These are phyloP conservation scores for Apodospora peruviana DNA, from an alignment of 495 filamentous ascomycete species.

Conservation along the genomic window DNA sequence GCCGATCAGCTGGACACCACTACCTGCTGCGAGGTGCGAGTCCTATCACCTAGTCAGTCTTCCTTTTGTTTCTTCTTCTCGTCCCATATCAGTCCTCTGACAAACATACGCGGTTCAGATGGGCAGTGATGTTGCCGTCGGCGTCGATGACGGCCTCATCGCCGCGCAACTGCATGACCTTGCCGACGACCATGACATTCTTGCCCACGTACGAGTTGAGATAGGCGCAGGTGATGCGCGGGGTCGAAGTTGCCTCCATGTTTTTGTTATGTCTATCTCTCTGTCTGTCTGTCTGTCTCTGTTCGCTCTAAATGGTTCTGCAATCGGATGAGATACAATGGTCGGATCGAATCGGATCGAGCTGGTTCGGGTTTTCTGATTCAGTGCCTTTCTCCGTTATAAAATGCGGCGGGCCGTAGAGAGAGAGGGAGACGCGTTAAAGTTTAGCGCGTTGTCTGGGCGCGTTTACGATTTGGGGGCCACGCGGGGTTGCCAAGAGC, in stretches of 20 bases:
- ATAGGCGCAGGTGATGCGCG: constrained; percentile 63
- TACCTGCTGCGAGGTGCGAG: constrained; percentile 69
- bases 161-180: constrained; percentile 72
- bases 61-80: constrained; percentile 2
- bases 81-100: no score
- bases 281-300: not conserved
- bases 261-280: not conserved
- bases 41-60: constrained; percentile 46
- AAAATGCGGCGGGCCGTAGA: no score
- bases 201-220: constrained; percentile 63
- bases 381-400: no score
- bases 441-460: no score
- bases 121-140: constrained; percentile 64
- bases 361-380: no score
- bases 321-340: not conserved
- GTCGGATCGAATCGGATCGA: no score
- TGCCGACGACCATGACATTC: constrained; percentile 80
- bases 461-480: no score
- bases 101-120: constrained; percentile 69
- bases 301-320: not conserved
- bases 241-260: constrained; percentile 54
- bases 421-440: no score
- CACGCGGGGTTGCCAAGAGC: no score
- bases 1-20: constrained; percentile 82
- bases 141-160: constrained; percentile 74